Conservation (phyloP, 1,284 basidiomycete genomes). For the Mycena citricolor region DNA sequence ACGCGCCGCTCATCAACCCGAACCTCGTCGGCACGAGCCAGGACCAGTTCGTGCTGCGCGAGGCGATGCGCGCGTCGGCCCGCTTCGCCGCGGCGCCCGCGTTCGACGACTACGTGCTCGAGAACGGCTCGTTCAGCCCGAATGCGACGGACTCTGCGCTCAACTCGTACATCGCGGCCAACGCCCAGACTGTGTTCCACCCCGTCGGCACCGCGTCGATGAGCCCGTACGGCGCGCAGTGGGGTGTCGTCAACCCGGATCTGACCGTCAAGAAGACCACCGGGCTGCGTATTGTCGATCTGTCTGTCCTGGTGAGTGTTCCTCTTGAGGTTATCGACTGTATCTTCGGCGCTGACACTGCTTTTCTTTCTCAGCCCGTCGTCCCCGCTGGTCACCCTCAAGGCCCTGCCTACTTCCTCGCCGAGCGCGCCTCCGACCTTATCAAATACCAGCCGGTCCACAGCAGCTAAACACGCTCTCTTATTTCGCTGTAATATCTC, state of each 20-base stretch:
- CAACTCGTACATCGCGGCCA: slow-evolving; percentile 28
- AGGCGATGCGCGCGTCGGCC: slow-evolving; percentile 18
- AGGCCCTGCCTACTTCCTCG: slow-evolving; percentile 20
- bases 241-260: slow-evolving; percentile 37
- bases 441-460: too few species aligned
- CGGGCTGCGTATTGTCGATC: slow-evolving; percentile 40
- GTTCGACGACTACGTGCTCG: slow-evolving; percentile 20
- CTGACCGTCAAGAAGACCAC: slow-evolving; percentile 41
- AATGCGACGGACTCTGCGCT: slow-evolving; percentile 30
- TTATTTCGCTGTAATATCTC: too few species aligned
- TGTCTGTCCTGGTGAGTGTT: slow-evolving; percentile 34
- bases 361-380: slow-evolving; percentile 9
- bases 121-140: neutral
- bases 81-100: slow-evolving; percentile 22
- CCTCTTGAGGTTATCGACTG: too few species aligned
- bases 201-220: slow-evolving; percentile 32
- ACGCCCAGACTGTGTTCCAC: slow-evolving; percentile 34
- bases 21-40: slow-evolving; percentile 18
- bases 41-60: slow-evolving; percentile 23
- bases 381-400: slow-evolving; percentile 22
- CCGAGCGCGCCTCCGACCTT: slow-evolving; percentile 21
- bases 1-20: slow-evolving; percentile 27
- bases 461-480: too few species aligned
- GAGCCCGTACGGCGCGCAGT: slow-evolving; percentile 22
- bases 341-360: too few species aligned